Evolutionary conservation across 1,139 yeast species (phyloP), one percentile per base, ranked within the genome.

Genomic region (Taphrina deformans): DNA sequence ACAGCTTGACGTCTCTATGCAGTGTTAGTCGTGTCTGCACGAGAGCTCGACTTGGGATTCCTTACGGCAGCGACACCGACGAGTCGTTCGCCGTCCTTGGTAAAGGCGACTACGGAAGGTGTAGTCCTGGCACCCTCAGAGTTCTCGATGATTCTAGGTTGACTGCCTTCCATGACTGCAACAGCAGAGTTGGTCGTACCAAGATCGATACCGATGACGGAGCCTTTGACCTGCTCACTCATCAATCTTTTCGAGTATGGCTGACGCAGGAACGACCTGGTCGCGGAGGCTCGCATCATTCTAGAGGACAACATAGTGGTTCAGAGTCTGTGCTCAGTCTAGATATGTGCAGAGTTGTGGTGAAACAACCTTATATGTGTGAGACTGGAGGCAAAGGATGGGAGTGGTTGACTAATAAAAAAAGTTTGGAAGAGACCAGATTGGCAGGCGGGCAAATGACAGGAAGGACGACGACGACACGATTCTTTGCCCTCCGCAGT

Each of bases 111-210:
- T 64, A 93, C 96, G 56, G 99, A 93, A 55, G 99, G 99, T 60
- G 99, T 93, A 70, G 99, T 93, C 82, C 99, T 88, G 67, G 97
- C 89, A 85, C 99, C 99, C 82, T 93, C 99, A 69, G 96, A 88
- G 81, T 93, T 93, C 82, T 92, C 98, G 74, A 93, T 88, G 74
- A 95, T 96, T 82, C 90, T 90, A 74, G 99, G 98, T 68, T 87
- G 80, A 80, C 90, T 89, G 78, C 99, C 99, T 80, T 90, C 96
- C 96, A 93, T 92, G 71, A 93, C 82, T 69, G 99, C 99, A 71
- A 93, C 99, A 68, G 99, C 98, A 67, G 99, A 93, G 85, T 93
- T 70, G 65, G 67, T 55, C 40, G 64, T 55, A 55, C 99, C 99
- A 78, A 93, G 85, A 82, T 93, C 99, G 77, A 93, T 92, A 83